Evolutionary conservation across 192 early-diverging fungal genomes (phyloP).

Genomic region (Ambispora gerdemannii): DNA sequence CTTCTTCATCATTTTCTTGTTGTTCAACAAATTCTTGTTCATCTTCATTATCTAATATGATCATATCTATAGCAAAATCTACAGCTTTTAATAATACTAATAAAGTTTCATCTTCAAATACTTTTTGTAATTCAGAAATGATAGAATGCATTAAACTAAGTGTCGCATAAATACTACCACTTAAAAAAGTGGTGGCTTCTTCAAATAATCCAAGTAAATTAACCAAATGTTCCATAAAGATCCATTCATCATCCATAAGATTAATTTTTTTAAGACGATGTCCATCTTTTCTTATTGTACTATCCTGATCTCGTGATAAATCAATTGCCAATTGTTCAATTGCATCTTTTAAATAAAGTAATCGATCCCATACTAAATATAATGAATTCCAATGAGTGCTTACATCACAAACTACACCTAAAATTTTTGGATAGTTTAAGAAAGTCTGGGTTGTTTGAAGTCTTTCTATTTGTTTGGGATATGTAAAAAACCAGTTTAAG

Average conservation of each 20-base stretch:
- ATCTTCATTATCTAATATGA: background rate
- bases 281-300: background rate
- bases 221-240: too few relatives aligned
- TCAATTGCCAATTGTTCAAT: background rate
- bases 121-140: background rate
- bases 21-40: background rate
- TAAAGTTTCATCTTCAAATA: too few relatives aligned
- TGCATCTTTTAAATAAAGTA: background rate
- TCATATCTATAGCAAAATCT: background rate
- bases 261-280: background rate
- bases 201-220: slow-evolving; percentile 4
- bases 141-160: background rate
- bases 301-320: background rate
- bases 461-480: background rate
- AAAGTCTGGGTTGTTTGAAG: background rate
- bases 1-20: background rate
- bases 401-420: background rate
- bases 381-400: background rate
- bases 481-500: background rate
- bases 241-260: background rate
- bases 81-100: background rate
- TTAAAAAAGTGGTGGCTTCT: slow-evolving; percentile 1
- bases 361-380: background rate
- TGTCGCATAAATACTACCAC: background rate
- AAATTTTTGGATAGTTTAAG: background rate